These are phyloP conservation scores for Casuarina equisetifolia DNA, from an alignment of 306 rosid species.

Conservation along the genomic window DNA sequence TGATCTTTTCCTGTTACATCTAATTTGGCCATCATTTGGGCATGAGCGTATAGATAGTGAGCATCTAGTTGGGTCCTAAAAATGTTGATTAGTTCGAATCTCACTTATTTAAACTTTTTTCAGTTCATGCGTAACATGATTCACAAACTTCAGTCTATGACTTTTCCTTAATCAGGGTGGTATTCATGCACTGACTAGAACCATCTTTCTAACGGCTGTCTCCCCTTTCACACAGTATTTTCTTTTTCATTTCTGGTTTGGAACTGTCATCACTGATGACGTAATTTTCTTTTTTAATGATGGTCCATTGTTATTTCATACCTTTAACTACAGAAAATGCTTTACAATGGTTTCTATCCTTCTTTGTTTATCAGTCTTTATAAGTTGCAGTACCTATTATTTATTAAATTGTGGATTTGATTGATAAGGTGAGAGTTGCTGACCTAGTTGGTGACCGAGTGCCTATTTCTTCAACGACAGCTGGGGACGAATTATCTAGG, in stretches of 20 bases:
- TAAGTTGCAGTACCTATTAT: background rate
- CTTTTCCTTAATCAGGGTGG: background rate
- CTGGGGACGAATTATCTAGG: constrained; percentile 37
- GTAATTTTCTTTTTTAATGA: background rate
- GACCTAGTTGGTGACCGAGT: constrained; percentile 47
- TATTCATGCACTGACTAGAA: background rate
- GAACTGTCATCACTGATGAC: background rate
- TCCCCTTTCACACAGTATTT: background rate
- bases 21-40: background rate
- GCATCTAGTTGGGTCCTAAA: background rate
- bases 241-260: background rate
- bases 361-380: background rate
- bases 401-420: constrained; percentile 33
- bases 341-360: background rate
- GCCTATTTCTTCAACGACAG: constrained; percentile 28
- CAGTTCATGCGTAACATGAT: background rate
- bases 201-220: background rate
- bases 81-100: background rate
- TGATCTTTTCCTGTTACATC: background rate
- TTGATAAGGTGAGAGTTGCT: constrained; percentile 64
- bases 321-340: background rate
- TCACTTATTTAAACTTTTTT: background rate
- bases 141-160: background rate
- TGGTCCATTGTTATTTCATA: background rate
- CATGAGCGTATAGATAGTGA: background rate